A percentile compares a stretch with the other conserved stretches of the same genome.
phyloP scores from a whole-genome alignment of 345 rosid genomes.

The Syzygium oleosum region DNA sequence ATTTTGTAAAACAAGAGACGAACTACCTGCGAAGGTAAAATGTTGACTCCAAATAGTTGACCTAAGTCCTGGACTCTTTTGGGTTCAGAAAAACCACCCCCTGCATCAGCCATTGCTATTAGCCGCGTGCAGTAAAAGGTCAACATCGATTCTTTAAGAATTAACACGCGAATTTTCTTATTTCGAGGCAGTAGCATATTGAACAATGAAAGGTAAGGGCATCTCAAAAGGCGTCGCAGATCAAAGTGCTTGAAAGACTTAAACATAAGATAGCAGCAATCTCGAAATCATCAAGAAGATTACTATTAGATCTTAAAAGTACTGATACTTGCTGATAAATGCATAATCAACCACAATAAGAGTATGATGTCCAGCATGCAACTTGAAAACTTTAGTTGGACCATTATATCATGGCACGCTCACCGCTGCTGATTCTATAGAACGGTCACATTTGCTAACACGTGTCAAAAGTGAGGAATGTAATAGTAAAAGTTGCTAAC shows the following conservation, averaged over 20 bases:
- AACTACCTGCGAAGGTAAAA: conserved; percentile 62
- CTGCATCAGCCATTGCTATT: conserved; percentile 15
- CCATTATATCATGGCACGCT: neutral
- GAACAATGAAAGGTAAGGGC: neutral
- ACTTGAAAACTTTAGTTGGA: neutral
- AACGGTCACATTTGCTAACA: neutral
- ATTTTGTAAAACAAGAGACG: neutral
- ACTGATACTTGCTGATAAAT: neutral
- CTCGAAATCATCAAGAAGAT: neutral
- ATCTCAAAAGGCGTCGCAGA: neutral
- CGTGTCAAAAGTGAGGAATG: neutral
- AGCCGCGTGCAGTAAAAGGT: neutral
- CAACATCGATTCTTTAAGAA: neutral
- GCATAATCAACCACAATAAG: neutral
- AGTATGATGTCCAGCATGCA: neutral
- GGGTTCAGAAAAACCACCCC: conserved; percentile 82
- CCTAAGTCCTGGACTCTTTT: conserved; percentile 68
- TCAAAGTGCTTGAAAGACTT: neutral
- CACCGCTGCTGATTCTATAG: neutral
- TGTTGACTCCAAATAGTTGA: conserved; percentile 37
- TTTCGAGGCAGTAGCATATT: neutral
- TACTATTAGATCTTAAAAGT: neutral
- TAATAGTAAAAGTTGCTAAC: neutral
- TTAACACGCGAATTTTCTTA: neutral
- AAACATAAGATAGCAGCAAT: neutral